Percentiles rank a stretch among this genome's conserved stretches.
Evolutionary conservation across 345 rosid genomes (phyloP).

Genomic region (Dimocarpus longan): DNA sequence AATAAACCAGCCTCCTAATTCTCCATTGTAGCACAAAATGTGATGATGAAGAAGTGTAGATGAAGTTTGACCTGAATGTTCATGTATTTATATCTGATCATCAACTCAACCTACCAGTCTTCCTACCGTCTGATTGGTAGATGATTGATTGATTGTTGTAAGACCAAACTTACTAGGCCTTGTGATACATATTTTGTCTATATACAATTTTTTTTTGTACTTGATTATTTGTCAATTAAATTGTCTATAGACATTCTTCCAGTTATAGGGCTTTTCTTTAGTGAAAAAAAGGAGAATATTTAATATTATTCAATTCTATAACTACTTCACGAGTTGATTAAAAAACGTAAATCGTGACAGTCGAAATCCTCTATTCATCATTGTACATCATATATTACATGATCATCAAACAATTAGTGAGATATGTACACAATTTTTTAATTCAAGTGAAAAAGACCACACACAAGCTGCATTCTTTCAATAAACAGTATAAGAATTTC

Average conservation of each 20-base stretch:
- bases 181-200: no score
- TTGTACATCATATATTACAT: background rate
- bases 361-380: background rate
- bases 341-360: slow-evolving; percentile 1
- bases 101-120: slow-evolving; percentile 11
- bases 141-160: slow-evolving; percentile 1
- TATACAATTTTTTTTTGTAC: no score
- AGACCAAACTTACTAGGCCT: background rate
- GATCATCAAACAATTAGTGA: background rate
- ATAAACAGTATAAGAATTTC: background rate
- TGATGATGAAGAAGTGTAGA: background rate
- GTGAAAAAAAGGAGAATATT: no score
- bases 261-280: no score
- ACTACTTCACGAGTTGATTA: background rate
- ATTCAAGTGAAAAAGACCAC: no score
- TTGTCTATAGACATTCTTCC: background rate
- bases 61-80: background rate
- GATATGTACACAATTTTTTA: no score
- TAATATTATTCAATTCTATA: no score
- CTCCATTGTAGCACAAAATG: background rate
- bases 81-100: background rate
- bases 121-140: background rate
- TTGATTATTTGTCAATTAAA: background rate
- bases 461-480: background rate
- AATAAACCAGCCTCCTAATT: no score